phyloP scores from a whole-genome alignment of 768 basidiomycete genomes.

The Suillus occidentalis region DNA sequence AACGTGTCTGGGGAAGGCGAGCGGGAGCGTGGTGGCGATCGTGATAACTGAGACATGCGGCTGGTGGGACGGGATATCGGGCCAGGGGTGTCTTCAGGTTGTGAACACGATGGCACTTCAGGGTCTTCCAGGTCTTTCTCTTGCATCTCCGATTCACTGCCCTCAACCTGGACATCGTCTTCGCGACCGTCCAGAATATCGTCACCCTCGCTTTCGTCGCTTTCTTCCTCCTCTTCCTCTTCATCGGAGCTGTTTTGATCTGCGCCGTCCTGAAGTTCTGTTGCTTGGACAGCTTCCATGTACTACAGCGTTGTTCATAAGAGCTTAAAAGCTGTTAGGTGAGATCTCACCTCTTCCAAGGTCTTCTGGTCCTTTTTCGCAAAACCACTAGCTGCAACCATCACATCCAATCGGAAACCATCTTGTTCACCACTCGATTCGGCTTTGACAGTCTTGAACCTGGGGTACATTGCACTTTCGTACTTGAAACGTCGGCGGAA shows the following conservation, averaged over 20 bases:
- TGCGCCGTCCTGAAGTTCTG: slow-evolving; percentile 31
- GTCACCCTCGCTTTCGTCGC: slow-evolving; percentile 30
- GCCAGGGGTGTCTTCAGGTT: slow-evolving; percentile 10
- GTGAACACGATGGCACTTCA: slow-evolving; percentile 8
- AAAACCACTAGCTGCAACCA: slow-evolving; percentile 95
- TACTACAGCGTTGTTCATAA: slow-evolving; percentile 48
- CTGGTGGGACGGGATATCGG: slow-evolving; percentile 28
- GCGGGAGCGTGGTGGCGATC: slow-evolving; percentile 54
- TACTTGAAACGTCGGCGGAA: slow-evolving; percentile 90
- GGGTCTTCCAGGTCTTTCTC: slow-evolving; percentile 2
- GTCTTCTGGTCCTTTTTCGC: slow-evolving; percentile 77
- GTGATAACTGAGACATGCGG: slow-evolving; percentile 44
- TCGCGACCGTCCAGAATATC: slow-evolving; percentile 22
- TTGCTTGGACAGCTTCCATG: slow-evolving; percentile 54
- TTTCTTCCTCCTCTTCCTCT: slow-evolving; percentile 38
- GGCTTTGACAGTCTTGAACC: slow-evolving; percentile 53
- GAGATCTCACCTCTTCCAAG: slow-evolving; percentile 73
- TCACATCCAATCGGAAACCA: slow-evolving; percentile 80
- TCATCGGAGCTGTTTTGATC: slow-evolving; percentile 30
- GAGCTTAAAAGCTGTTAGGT: slow-evolving; percentile 17
- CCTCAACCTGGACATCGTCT: slow-evolving; percentile 18
- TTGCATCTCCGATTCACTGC: not conserved
- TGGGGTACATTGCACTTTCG: slow-evolving; percentile 87
- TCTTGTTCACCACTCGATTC: slow-evolving; percentile 40
- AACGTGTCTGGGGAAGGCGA: slow-evolving; percentile 44